These are phyloP conservation scores for Ilyonectria mors-panacis DNA, from an alignment of 2,329 filamentous ascomycete genomes.

Conservation along the genomic window DNA sequence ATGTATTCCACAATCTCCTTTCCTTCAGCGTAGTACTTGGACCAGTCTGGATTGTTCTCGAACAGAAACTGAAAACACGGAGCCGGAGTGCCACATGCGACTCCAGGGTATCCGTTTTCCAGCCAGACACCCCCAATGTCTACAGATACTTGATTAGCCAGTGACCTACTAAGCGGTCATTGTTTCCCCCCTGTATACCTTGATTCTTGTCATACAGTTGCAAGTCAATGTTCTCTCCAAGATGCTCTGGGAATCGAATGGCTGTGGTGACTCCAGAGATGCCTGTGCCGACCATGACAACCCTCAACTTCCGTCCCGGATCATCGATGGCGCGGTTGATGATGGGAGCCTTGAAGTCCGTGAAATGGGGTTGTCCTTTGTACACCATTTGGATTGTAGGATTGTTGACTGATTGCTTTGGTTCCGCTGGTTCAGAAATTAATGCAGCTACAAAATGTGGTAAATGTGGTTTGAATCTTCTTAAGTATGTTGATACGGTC, in stretches of 20 bases:
- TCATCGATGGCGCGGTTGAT: conserved; percentile 5
- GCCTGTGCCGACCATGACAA: conserved; percentile 3
- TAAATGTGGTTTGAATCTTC: too few species aligned
- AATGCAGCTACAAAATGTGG: too few species aligned
- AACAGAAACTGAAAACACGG: conserved; percentile 79
- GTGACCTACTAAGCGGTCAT: too few species aligned
- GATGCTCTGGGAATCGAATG: conserved; percentile 4
- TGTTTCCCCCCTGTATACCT: too few species aligned
- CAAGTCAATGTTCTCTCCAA: conserved; percentile 6
- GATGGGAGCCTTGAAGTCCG: conserved; percentile 4
- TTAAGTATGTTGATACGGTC: too few species aligned
- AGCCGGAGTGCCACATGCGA: conserved; percentile 75
- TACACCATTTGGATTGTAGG: neutral
- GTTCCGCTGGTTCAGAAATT: too few species aligned
- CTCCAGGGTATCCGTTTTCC: conserved; percentile 69
- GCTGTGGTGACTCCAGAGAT: conserved; percentile 10
- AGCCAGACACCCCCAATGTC: conserved; percentile 54
- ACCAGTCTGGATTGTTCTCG: conserved; percentile 74
- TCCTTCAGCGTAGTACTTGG: conserved; percentile 73
- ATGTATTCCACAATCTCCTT: conserved; percentile 75
- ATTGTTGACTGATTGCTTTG: too few species aligned
- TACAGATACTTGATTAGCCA: neutral
- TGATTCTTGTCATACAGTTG: conserved; percentile 6
- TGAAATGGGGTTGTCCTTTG: neutral
- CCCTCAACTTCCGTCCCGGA: conserved; percentile 1